Conservation (phyloP, 2,329 filamentous ascomycete genomes). For the Colletotrichum liaoningense region DNA sequence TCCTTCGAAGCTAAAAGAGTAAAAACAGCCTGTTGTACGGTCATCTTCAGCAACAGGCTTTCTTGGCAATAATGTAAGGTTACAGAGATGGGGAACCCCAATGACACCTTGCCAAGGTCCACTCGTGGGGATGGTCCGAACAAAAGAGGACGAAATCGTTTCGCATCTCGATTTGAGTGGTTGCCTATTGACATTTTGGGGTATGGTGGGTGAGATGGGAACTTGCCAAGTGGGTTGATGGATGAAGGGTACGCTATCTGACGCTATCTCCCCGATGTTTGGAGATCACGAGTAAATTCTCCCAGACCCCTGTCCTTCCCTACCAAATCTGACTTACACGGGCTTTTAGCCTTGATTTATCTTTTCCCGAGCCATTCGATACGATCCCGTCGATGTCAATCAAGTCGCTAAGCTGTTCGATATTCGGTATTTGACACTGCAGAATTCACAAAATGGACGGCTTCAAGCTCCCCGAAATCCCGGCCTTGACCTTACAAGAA, state of each 20-base stretch:
- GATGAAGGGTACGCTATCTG: slow-evolving; percentile 10
- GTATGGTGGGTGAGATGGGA: not conserved
- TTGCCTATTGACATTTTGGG: too few relatives aligned
- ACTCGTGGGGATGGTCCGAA: not conserved
- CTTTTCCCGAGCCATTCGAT: not conserved
- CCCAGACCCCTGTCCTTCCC: not conserved
- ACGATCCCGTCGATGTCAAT: not conserved
- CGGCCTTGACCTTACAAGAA: not conserved
- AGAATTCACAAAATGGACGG: slow-evolving; percentile 12
- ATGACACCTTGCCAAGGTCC: not conserved
- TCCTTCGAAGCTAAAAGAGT: not conserved
- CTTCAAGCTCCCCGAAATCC: not conserved
- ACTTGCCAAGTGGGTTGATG: not conserved
- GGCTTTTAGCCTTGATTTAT: not conserved
- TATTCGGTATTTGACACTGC: not conserved
- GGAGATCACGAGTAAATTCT: not conserved
- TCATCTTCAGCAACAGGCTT: not conserved
- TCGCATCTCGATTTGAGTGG: not conserved
- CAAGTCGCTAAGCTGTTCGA: not conserved
- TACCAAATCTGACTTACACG: not conserved
- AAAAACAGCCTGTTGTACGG: not conserved
- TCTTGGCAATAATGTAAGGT: not conserved
- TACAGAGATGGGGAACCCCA: not conserved
- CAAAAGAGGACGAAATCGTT: not conserved
- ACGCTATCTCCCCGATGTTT: slow-evolving; percentile 12